Percentiles rank a stretch among this genome's conserved stretches.
These are phyloP conservation scores for Nosema muscidifuracis DNA, from an alignment of 371 early-diverging fungal species.

Conservation along the genomic window DNA sequence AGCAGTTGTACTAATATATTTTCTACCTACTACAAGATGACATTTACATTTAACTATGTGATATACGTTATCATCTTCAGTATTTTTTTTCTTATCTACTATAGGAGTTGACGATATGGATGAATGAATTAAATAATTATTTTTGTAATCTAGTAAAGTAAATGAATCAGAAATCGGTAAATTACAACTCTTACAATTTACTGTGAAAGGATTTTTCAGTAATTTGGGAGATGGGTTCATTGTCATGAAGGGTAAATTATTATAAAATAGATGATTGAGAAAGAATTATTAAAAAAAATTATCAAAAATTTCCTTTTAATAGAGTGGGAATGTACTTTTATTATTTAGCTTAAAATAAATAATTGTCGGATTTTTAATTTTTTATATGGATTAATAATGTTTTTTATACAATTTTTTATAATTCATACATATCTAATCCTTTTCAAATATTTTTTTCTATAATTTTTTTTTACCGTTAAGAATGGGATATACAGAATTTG, in stretches of 20 bases:
- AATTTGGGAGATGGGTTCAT: not conserved
- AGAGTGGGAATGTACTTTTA: no score
- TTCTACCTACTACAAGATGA: slow-evolving; percentile 1
- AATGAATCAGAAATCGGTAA: not conserved
- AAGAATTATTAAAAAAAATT: no score
- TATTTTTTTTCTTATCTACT: slow-evolving; percentile 5
- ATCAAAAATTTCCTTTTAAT: no score
- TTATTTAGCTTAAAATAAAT: no score
- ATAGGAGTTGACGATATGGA: not conserved
- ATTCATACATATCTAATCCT: no score
- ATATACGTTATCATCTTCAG: not conserved
- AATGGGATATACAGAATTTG: slow-evolving; percentile 32
- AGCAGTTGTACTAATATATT: slow-evolving; percentile 8
- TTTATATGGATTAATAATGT: no score
- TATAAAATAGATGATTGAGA: no score
- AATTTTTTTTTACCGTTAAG: no score
- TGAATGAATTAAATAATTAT: not conserved
- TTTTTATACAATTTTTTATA: no score
- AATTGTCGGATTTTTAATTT: no score
- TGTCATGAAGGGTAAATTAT: not conserved
- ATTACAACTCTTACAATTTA: not conserved
- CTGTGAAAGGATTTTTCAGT: slow-evolving; percentile 1
- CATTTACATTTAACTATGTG: not conserved
- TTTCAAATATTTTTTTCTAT: no score
- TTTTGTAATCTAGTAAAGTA: slow-evolving; percentile 7